Conservation (phyloP, 495 filamentous ascomycete species). For the Astrothelium macrocarpum region DNA sequence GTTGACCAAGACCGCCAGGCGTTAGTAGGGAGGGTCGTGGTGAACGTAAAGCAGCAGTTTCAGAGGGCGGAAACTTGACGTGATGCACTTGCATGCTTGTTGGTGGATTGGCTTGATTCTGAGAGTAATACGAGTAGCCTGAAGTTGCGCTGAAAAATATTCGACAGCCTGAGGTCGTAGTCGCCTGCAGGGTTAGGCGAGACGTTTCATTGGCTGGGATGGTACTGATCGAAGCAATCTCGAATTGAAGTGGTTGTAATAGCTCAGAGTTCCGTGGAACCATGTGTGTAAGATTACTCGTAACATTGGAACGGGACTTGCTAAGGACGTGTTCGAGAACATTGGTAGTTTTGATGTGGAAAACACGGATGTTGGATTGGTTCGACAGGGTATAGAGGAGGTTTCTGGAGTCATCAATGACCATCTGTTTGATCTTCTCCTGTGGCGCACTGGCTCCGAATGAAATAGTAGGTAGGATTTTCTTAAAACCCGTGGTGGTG, state of each 20-base stretch:
- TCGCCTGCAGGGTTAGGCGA: constrained; percentile 79
- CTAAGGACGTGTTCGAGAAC: constrained; percentile 47
- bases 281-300: constrained; percentile 69
- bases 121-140: constrained; percentile 56
- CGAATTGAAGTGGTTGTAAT: constrained; percentile 47
- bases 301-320: constrained; percentile 43
- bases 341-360: constrained; percentile 57
- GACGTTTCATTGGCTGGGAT: constrained; percentile 72
- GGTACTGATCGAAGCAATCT: constrained; percentile 73
- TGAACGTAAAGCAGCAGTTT: constrained; percentile 16
- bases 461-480: constrained; percentile 47
- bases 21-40: constrained; percentile 16
- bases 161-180: constrained; percentile 81
- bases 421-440: constrained; percentile 64
- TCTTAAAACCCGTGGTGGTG: constrained; percentile 62
- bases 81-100: constrained; percentile 96
- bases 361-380: constrained; percentile 72
- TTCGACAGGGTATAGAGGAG: constrained; percentile 87
- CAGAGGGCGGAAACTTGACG: constrained; percentile 77
- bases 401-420: constrained; percentile 76
- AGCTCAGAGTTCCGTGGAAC: constrained; percentile 53
- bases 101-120: constrained; percentile 50
- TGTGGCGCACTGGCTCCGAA: constrained; percentile 40
- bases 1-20: constrained; percentile 24
- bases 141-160: constrained; percentile 87